phyloP scores from a whole-genome alignment of 2,329 filamentous ascomycete species.

The Decorospora gaudefroyi region DNA sequence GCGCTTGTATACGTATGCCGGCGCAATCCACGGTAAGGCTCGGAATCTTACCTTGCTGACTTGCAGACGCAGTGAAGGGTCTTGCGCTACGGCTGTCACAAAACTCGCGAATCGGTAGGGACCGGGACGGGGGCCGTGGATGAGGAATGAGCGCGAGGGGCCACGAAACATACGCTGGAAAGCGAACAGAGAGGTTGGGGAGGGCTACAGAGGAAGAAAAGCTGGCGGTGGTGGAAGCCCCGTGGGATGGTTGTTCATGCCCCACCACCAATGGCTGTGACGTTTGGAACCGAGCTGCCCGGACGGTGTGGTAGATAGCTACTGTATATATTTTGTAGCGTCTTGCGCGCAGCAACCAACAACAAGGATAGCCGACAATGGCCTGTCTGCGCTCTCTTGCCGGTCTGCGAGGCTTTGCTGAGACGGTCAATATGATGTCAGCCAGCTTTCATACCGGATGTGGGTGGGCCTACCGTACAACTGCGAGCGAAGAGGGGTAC shows the following conservation, averaged over 20 bases:
- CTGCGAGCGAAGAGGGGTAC: no score
- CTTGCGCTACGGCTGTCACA: slow-evolving; percentile 11
- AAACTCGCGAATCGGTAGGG: slow-evolving; percentile 1
- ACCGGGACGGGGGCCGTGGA: slow-evolving; percentile 2
- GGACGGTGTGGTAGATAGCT: slow-evolving; percentile 9
- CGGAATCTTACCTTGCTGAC: slow-evolving; percentile 15
- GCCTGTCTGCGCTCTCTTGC: slow-evolving; percentile 11
- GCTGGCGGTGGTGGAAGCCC: slow-evolving; percentile 21
- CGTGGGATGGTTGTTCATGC: slow-evolving; percentile 18
- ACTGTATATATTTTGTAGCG: no score
- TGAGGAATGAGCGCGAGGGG: background rate
- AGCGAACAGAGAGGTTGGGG: slow-evolving; percentile 6
- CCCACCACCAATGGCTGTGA: slow-evolving; percentile 18
- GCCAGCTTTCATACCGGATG: slow-evolving; percentile 13
- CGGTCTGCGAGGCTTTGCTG: slow-evolving; percentile 14
- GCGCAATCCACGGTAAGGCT: background rate
- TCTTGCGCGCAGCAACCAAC: no score
- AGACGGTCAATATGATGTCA: slow-evolving; percentile 28
- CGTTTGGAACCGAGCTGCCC: slow-evolving; percentile 16
- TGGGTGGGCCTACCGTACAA: no score
- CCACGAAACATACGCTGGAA: slow-evolving; percentile 4
- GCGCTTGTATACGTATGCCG: background rate
- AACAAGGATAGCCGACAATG: no score
- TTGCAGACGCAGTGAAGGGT: slow-evolving; percentile 2
- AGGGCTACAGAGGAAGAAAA: slow-evolving; percentile 21